Conservation (phyloP, 306 rosid genomes). For the Betula pendula region DNA sequence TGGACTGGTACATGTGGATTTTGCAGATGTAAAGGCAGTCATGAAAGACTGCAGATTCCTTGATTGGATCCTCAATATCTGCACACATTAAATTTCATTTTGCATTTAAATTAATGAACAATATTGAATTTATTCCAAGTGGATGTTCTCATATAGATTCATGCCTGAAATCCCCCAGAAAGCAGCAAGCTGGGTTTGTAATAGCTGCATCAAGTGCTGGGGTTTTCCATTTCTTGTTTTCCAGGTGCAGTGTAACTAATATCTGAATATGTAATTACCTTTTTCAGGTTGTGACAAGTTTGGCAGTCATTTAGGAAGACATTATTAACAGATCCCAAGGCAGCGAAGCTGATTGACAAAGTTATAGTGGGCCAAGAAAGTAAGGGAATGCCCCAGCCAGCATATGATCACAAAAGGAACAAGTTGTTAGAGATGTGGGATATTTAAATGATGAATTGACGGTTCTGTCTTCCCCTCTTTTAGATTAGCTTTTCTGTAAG, state of each 20-base stretch:
- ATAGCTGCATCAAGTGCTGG: not conserved
- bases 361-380: slow-evolving; percentile 58
- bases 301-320: slow-evolving; percentile 92
- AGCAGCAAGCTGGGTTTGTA: slow-evolving; percentile 1
- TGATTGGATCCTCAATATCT: slow-evolving; percentile 85
- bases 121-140: slow-evolving; percentile 16
- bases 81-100: slow-evolving; percentile 15
- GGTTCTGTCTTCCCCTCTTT: no score
- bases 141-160: not conserved
- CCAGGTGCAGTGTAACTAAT: not conserved
- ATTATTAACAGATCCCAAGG: slow-evolving; percentile 81
- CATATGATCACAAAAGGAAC: no score
- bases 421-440: no score
- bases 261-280: slow-evolving; percentile 1
- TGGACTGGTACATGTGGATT: slow-evolving; percentile 97
- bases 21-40: slow-evolving; percentile 98
- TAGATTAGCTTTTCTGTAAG: no score
- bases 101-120: slow-evolving; percentile 9
- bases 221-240: not conserved
- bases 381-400: slow-evolving; percentile 44
- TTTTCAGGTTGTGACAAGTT: slow-evolving; percentile 84
- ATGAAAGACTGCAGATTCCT: slow-evolving; percentile 97
- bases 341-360: slow-evolving; percentile 64
- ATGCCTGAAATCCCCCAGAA: not conserved
- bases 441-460: no score